Evolutionary conservation across 2,329 filamentous ascomycete species (phyloP).

Genomic region (Purpureocillium takamizusanense): DNA sequence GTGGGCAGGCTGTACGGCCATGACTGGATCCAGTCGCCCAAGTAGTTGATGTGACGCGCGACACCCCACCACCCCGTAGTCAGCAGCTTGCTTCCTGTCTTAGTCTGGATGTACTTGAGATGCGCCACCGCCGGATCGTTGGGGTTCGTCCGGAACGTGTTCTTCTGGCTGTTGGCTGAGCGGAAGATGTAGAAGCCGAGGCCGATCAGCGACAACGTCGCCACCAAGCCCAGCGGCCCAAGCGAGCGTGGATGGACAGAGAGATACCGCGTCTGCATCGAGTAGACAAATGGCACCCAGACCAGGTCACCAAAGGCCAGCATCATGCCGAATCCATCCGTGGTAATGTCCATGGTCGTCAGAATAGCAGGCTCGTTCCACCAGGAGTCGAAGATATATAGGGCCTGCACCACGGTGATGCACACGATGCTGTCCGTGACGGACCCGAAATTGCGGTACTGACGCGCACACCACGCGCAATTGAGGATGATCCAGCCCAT

Average conservation of each 20-base stretch:
- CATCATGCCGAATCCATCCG: slow-evolving; percentile 94
- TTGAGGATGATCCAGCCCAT: slow-evolving; percentile 84
- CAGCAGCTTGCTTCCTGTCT: slow-evolving; percentile 70
- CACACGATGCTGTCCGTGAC: slow-evolving; percentile 81
- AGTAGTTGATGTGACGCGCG: slow-evolving; percentile 89
- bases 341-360: slow-evolving; percentile 90
- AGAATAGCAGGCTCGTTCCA: slow-evolving; percentile 84
- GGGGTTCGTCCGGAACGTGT: slow-evolving; percentile 82
- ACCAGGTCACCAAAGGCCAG: slow-evolving; percentile 84
- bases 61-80: slow-evolving; percentile 89
- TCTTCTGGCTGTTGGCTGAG: slow-evolving; percentile 90
- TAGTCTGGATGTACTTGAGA: slow-evolving; percentile 79
- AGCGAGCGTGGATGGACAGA: slow-evolving; percentile 74
- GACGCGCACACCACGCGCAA: slow-evolving; percentile 74
- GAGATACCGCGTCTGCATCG: slow-evolving; percentile 75
- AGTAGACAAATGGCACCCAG: slow-evolving; percentile 90
- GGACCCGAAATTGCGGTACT: slow-evolving; percentile 76
- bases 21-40: slow-evolving; percentile 89
- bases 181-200: slow-evolving; percentile 89
- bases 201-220: slow-evolving; percentile 57
- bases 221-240: slow-evolving; percentile 54
- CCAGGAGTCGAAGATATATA: slow-evolving; percentile 78
- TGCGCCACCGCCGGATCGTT: slow-evolving; percentile 69
- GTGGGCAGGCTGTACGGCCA: slow-evolving; percentile 89
- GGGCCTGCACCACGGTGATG: slow-evolving; percentile 64